phyloP scores from a whole-genome alignment of 768 basidiomycete genomes.

The Leccinum aurantiacum region DNA sequence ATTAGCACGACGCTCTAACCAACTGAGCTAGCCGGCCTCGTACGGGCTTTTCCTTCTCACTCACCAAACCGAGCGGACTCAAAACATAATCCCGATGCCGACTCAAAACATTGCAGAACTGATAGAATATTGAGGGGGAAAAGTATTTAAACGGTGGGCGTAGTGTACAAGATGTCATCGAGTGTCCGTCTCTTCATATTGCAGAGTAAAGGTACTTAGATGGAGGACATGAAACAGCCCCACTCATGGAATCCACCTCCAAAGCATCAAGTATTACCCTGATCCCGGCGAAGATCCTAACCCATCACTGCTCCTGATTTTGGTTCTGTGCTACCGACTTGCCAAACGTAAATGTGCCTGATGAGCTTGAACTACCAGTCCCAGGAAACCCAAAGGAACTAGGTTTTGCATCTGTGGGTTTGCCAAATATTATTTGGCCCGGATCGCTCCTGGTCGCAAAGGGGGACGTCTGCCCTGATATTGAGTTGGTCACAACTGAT shows the following conservation, averaged over 20 bases:
- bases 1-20: conserved; percentile 90
- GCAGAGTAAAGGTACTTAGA: background rate
- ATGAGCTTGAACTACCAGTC: conserved; percentile 12
- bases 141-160: conserved; percentile 6
- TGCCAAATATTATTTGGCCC: conserved; percentile 15
- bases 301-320: conserved; percentile 35
- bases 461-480: conserved; percentile 12
- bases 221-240: background rate
- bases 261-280: background rate
- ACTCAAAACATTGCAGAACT: background rate
- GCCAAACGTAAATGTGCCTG: conserved; percentile 24
- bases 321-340: conserved; percentile 32
- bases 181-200: conserved; percentile 1
- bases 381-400: conserved; percentile 37
- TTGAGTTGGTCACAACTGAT: conserved; percentile 5
- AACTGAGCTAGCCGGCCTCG: conserved; percentile 86
- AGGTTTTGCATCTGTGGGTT: conserved; percentile 19
- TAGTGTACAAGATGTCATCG: conserved; percentile 19
- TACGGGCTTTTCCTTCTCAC: background rate
- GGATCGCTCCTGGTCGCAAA: conserved; percentile 7
- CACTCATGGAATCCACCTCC: background rate
- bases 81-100: background rate
- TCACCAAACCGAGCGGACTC: background rate
- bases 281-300: background rate
- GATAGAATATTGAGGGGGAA: conserved; percentile 1